Evolutionary conservation across 192 early-diverging fungal genomes (phyloP), one percentile per base, ranked within the genome.

Genomic region (Coemansia sp.): DNA sequence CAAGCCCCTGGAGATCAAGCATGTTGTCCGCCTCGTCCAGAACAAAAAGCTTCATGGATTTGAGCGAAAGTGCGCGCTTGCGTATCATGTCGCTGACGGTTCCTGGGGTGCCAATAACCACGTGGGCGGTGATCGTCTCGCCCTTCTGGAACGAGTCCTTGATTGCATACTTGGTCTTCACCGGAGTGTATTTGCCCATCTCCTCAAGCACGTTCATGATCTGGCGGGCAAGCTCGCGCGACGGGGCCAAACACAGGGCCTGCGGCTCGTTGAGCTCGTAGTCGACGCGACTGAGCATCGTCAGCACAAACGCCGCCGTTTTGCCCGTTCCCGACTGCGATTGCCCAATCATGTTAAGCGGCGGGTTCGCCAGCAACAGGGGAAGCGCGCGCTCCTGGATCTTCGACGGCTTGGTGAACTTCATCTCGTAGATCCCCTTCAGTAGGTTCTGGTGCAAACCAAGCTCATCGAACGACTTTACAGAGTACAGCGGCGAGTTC

Each of bases 11-110:
- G 85, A 88, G 78, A 78, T 96, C 94, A 65, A 97, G 74, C 97
- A 98, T 97, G 70, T 94, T 97, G 72, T 99, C 97, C n/a, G 97
- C 97, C 79, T 99, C 97, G 69, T 99, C 97, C 66, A 99, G 84
- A 8, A 98, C 95, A 79, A 96, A 93, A 46, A 97, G 87, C 62
- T 89, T 87, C 43, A 95, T 72, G 57, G 85, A 61, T 8, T 71
- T 81, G 14, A 87, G 69, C 44, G 90, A 83, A 54, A 98, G 68
- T 7, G 85, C 75, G 25, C 89, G 72, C 63, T 86, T 85, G 62
- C 87, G 86, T 45, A 93, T 85, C 50, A 94, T 69, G 22, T 96
- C 93, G 19, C 72, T 79, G 0, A 99, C 89, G 3, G 96, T 95
- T 19, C 97, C 97, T 5, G 97, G 95, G 0, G 97, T 99, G 40